Evolutionary conservation across 192 early-diverging fungal genomes (phyloP), one percentile per base, ranked within the genome.

Genomic region (Backusella tarrabulga): DNA sequence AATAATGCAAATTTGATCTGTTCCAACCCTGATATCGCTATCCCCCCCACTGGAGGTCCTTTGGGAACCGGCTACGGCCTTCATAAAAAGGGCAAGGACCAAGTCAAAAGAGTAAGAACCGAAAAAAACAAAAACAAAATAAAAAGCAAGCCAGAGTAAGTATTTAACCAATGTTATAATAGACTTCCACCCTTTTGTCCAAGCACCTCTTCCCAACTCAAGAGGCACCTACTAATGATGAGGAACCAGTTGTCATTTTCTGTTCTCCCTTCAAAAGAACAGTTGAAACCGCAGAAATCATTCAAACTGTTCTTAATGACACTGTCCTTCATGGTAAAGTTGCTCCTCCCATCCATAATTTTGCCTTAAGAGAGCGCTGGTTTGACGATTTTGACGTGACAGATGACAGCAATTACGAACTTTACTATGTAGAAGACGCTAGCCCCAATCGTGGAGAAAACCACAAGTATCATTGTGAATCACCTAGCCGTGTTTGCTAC

Each of bases 311-410:
- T 4, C 73, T 86, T 0, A 38, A 73, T 26, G 23, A 79, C 32
- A 52, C 46, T 1, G 46, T 71, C 7, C 50, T 73, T 17, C n/a
- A 56, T n/a, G 56, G n/a, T 19, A 35, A 79, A 17, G 63, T 80
- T 21, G 60, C 70, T 0, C 66, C 9, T 14, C 74, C 82, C 60
- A 78, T 69, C 19, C 50, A 72, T 12, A 74, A 72, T 21, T 56
- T 72, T 2, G 76, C 79, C 12, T 85, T 91, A 19, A 79, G 87
- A 21, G 90, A 91, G 63, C 80, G 90, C 14, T 84, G 78, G 50
- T 91, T 87, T 81, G 90, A 88, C 12, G 77, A 86, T 8, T 87
- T 85, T 69, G 90, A 91, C 46, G 84, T 89, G 80, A 63, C 75
- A 32, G 74, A 80, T 7, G 85, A 85, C 21, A 54, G 72, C 8